Base-by-base conservation (phyloP, 192 early-diverging fungal species). In the Phlyctochytrium planicorne region DNA sequence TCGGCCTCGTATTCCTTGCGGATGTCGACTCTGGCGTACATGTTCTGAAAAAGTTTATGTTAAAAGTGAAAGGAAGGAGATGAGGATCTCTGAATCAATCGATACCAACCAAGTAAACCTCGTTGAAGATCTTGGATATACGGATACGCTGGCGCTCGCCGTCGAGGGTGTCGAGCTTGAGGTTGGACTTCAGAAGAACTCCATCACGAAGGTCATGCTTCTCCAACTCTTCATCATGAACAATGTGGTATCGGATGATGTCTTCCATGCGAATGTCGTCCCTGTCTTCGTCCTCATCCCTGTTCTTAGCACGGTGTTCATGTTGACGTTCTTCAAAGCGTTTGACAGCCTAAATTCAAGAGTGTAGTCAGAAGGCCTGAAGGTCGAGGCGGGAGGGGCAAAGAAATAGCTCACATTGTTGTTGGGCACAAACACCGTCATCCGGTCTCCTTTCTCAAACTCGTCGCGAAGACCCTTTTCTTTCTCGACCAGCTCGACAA, bases 61-160 rank as follows among this genome's bases (percentile, higher is more conserved):
- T 33, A 56, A 60, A 53, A 65, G 24, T 59, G 57, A 10, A 59
- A 14, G 30, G 34, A 50, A 63, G 10, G n/a, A 12, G 30, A n/a
- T 25, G 30, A 56, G 53, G 30, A n/a, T n/a, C 52, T 12, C 34
- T 12, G 6, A 61, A 71, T 4, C 27, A 0, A 71, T n/a, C n/a
- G n/a, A n/a, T n/a, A n/a, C 67, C 4, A 34, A 74, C 68, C 53
- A 78, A 30, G 60, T 52, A 71, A 35, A 60, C 35, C 30, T 71
- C 57, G 17, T 36, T 37, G 33, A 20, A 12, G 37, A 75, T 56
- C 2, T 40, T 25, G 64, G 36, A 59, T 20, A 78, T 72, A 33
- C 73, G 71, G 52, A 78, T 71, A 16, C 68, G n/a, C 62, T 78
- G 76, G 62, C 60, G 76, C 4, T 59, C 70, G 55, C 63, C 68